Conservation (phyloP, 1,284 basidiomycete species). For the Trichosporon coremiiforme region DNA sequence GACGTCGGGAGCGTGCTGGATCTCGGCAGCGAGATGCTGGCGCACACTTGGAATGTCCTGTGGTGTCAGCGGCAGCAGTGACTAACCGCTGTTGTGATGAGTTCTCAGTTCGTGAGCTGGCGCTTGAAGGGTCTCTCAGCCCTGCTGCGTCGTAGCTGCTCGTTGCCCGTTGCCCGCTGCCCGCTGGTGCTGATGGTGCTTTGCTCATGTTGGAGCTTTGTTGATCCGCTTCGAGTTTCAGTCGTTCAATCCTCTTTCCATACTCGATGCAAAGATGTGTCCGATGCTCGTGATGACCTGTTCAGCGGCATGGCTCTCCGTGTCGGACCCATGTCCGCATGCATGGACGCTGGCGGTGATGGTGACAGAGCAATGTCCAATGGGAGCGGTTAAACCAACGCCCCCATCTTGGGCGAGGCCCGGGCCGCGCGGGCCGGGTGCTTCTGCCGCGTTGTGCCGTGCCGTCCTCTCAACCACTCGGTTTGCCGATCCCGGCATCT, state of each 20-base stretch:
- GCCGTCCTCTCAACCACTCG: too few relatives aligned
- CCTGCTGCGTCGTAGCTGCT: too few relatives aligned
- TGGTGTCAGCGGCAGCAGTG: neutral
- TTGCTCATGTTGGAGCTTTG: too few relatives aligned
- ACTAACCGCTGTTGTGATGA: too few relatives aligned
- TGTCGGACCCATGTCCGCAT: neutral
- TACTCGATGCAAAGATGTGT: too few relatives aligned
- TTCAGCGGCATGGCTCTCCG: neutral
- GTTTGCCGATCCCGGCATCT: neutral
- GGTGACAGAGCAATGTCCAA: neutral
- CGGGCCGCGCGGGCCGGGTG: constrained; percentile 8
- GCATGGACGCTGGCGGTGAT: neutral
- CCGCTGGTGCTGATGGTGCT: too few relatives aligned
- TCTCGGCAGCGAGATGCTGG: neutral
- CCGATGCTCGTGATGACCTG: neutral
- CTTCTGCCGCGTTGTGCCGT: constrained; percentile 1
- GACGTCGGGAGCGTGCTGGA: neutral
- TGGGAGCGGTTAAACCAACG: neutral
- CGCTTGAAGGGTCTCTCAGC: too few relatives aligned
- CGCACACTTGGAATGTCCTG: neutral
- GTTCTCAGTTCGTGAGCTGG: too few relatives aligned
- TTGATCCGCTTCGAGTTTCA: too few relatives aligned
- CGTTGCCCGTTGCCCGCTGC: too few relatives aligned
- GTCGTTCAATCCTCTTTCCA: too few relatives aligned
- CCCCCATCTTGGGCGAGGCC: neutral